These are phyloP conservation scores for Talaromyces funiculosus DNA, from an alignment of 2,329 filamentous ascomycete species.

Conservation along the genomic window DNA sequence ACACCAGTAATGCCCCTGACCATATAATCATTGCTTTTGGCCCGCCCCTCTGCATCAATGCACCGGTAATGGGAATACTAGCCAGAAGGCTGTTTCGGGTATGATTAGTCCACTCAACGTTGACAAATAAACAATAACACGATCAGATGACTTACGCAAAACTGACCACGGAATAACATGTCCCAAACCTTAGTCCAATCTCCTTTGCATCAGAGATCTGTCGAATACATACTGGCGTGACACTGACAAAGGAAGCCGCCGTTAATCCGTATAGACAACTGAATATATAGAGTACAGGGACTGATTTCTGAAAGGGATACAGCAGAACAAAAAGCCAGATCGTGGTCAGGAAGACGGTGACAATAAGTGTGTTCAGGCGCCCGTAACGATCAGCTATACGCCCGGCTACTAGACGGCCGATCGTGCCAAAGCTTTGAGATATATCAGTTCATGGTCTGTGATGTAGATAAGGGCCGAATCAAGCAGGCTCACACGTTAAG, in stretches of 20 bases:
- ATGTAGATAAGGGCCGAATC: neutral
- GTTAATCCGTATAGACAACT: constrained; percentile 44
- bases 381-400: constrained; percentile 42
- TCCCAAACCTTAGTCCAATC: constrained; percentile 45
- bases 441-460: neutral
- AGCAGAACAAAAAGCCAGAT: constrained; percentile 41
- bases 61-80: constrained; percentile 45
- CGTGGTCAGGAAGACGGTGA: constrained; percentile 30
- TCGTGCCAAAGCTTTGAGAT: constrained; percentile 10
- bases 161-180: constrained; percentile 46
- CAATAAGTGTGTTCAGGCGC: constrained; percentile 42
- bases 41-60: constrained; percentile 45
- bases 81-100: constrained; percentile 33
- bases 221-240: constrained; percentile 43
- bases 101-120: neutral
- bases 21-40: constrained; percentile 43
- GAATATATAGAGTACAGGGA: constrained; percentile 39
- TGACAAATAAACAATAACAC: neutral
- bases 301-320: constrained; percentile 40
- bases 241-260: constrained; percentile 44
- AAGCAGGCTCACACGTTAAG: constrained; percentile 32
- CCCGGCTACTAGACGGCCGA: constrained; percentile 43
- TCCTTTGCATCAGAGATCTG: constrained; percentile 45
- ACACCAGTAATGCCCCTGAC: constrained; percentile 38
- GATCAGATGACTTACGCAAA: constrained; percentile 31